phyloP scores from a whole-genome alignment of 2,329 filamentous ascomycete genomes.

The Colletotrichum cuscutae region DNA sequence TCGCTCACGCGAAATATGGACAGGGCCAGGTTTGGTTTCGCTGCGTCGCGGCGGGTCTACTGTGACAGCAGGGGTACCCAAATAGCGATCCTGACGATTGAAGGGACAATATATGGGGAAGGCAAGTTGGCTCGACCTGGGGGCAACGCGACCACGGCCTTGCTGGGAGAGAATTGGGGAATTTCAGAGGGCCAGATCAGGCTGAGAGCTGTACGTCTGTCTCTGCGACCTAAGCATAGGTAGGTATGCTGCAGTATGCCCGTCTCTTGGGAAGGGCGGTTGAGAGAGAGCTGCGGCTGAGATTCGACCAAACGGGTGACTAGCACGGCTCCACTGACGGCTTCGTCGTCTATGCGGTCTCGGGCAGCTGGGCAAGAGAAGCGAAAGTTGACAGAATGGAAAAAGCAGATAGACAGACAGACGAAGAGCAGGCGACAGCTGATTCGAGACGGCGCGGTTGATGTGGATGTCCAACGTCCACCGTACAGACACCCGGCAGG shows the following conservation, averaged over 20 bases:
- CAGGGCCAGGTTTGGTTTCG: constrained; percentile 24
- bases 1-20: constrained; percentile 28
- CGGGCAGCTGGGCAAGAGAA: constrained; percentile 9
- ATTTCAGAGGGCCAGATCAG: constrained; percentile 14
- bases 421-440: not conserved
- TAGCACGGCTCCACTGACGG: constrained; percentile 27
- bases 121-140: constrained; percentile 12
- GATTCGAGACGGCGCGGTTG: constrained; percentile 1
- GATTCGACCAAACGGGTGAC: constrained; percentile 31
- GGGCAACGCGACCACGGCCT: constrained; percentile 25
- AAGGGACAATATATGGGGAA: constrained; percentile 29
- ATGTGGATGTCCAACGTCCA: constrained; percentile 6
- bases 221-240: constrained; percentile 16
- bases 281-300: constrained; percentile 30
- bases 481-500: not conserved
- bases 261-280: constrained; percentile 29
- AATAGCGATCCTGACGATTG: constrained; percentile 5
- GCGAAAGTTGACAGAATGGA: not conserved
- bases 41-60: constrained; percentile 24
- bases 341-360: constrained; percentile 15
- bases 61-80: constrained; percentile 14
- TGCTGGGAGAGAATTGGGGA: not conserved
- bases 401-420: not conserved
- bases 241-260: constrained; percentile 17
- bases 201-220: constrained; percentile 25